phyloP scores from a whole-genome alignment of 2,329 filamentous ascomycete genomes.

The Hyphodiscus sp. region DNA sequence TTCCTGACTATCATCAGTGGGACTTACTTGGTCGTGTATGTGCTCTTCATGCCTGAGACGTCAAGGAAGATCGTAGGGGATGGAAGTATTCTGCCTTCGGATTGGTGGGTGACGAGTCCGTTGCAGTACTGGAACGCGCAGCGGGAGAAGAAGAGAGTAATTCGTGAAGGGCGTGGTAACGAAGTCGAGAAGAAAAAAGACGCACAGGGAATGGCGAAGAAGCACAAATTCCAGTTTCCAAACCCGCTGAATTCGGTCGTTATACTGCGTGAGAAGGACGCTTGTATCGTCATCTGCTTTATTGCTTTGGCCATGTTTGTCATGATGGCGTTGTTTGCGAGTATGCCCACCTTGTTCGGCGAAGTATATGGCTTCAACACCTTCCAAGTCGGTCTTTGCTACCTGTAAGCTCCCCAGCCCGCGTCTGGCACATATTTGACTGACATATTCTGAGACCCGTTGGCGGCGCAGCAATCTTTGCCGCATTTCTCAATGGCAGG shows the following conservation, averaged over 20 bases:
- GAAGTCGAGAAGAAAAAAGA: background rate
- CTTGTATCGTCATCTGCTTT: conserved; percentile 38
- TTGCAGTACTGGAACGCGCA: background rate
- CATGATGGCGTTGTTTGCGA: conserved; percentile 39
- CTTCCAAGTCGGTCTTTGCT: conserved; percentile 35
- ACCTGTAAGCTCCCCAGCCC: no score
- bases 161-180: background rate
- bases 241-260: conserved; percentile 35
- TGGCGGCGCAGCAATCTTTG: conserved; percentile 38
- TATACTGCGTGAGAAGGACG: conserved; percentile 37
- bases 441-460: conserved; percentile 31
- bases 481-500: conserved; percentile 46
- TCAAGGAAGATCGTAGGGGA: background rate
- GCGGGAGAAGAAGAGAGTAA: background rate
- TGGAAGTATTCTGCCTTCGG: background rate
- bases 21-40: conserved; percentile 16
- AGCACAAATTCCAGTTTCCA: conserved; percentile 9
- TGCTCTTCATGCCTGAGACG: conserved; percentile 36
- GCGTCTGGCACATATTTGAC: conserved; percentile 6
- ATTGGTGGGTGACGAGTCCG: background rate
- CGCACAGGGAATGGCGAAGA: background rate
- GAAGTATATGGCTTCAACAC: conserved; percentile 54
- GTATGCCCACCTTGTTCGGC: conserved; percentile 34
- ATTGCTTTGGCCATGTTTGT: conserved; percentile 38
- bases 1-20: conserved; percentile 19